Evolutionary conservation across 2,329 filamentous ascomycete genomes (phyloP), one percentile per base, ranked within the genome.

Genomic region (Sclerotinia subarctica): DNA sequence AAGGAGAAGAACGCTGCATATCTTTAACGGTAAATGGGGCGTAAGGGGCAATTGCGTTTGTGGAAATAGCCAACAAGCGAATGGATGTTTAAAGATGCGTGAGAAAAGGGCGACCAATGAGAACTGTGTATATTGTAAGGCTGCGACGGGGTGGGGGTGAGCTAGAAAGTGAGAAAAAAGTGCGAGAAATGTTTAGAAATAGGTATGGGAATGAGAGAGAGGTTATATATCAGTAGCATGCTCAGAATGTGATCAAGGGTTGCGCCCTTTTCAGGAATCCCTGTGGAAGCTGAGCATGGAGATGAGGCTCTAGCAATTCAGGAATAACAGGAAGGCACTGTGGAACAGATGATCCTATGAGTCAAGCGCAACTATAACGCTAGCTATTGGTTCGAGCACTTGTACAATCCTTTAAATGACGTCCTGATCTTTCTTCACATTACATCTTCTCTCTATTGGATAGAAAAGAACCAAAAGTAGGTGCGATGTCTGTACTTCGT

Each of bases 21-120:
- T 59, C 21, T 13, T 10, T 59, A 7, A 49, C 46, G 6, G 13
- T 32, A n/a, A 51, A 57, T 7, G 17, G 35, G 19, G 53, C 46
- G 29, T 54, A n/a, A 38, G 35, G 46, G 46, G 29, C 29, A n/a
- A 38, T 57, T 8, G 29, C 5, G 35, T n/a, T 44, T 58, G 29
- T 4, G 8, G 11, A 17, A 32, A 4, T 10, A 49, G 38, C 42
- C 13, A 65, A 57, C 49, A n/a, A 24, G 24, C 13, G 19, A 32
- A 6, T 46, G 62, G 53, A 17, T 54, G n/a, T 10, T 32, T 49
- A 8, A 21, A 49, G 21, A 15, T 59, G 26, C 32, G 46, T 42
- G 32, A 24, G 24, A 52, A 66, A 66, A 26, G 63, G 42, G 52
- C 63, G 52, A 57, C 52, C 26, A 57, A 47, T 38, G 17, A 49